Evolutionary conservation across 352 stramenopile species (phyloP), one percentile per base, ranked within the genome.

Genomic region (Phytophthora pini): DNA sequence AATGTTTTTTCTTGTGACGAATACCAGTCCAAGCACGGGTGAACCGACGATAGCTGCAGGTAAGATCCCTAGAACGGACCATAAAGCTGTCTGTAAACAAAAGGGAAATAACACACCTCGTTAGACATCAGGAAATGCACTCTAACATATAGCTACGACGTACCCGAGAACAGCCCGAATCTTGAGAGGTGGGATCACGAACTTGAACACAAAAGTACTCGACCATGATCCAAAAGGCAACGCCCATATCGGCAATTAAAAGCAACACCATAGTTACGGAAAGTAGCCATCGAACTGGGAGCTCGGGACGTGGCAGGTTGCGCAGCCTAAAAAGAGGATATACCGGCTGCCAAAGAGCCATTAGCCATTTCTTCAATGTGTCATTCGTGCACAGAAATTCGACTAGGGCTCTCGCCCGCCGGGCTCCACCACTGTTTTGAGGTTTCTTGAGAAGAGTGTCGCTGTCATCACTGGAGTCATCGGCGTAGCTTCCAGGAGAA

Each of bases 201-300:
- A 95, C 78, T 91, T 95, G 88, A 50, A 95, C 76, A 68, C 88
- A 95, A 68, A 90, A 94, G 49, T 87, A 95, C 68, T 95, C 82
- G 59, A 94, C 84, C 36, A 93, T 56, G 38, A 93, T 80, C 80
- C 79, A 92, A 59, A 94, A 90, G 10, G 77, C 74, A 51, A 88
- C 65, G 12, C 80, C 73, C 56, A 84, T 77, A 49, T 95, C 88
- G 13, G 73, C 61, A 22, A 90, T 71, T n/a, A 95, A 48, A 5
- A 94, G 65, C 27, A 85, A n/a, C 0, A 95, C 69, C 66, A 93
- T 70, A 36, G 56, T 48, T 15, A 84, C 52, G 7, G 84, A 72
- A 11, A 92, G 62, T 13, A 84, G 0, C 65, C 81, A 87, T 1
- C 57, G 70, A 61, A 41, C 48, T 49, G 67, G 46, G 58, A 79